Base-by-base conservation (phyloP, 805 yeast species). In the Nakazawaea wickerhamii region DNA sequence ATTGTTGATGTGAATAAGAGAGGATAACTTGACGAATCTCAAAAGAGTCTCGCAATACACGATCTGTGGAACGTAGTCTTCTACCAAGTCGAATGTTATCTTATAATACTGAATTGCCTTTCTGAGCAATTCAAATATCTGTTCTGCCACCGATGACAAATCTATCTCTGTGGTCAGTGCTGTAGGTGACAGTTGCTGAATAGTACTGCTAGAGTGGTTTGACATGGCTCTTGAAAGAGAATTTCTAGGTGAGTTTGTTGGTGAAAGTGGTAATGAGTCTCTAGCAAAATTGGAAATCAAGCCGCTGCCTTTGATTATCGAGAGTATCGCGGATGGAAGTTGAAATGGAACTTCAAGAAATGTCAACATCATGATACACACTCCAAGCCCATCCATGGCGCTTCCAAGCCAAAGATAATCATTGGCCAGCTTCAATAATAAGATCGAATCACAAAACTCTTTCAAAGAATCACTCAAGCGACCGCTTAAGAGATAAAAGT, bases 331-430 rank as follows among this genome's bases (percentile, higher is more conserved):
- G 36, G 68, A 61, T 5, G 75, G 75, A 30, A 75, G 53, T 40
- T 70, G 77, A 45, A 71, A 73, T 0, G 80, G 73, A 2, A 70
- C 63, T 21, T 73, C 78, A 13, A 82, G 58, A 51, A 68, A 79
- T 10, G 81, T 70, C 38, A 86, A 64, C 41, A 89, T 59, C 4
- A 83, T 58, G 31, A 83, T 58, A 46, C 85, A 75, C 1, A 86
- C 77, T 0, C 83, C 84, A 9, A 89, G 64, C 0, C 90, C 87
- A 51, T 89, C 96, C n/a, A 91, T 57, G 0, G 96, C 79, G 22
- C 91, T 81, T 0, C 83, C 98, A 11, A 87, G 68, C 98, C 98
- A 93, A 7, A 93, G 64, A 52, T 75, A 74, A 57, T 93, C 99
- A 39, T 78, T 78, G 2, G 81, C 68, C 10, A 75, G 68, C 46